Percentiles rank a stretch among this genome's conserved stretches.
Evolutionary conservation across 176 grass and related monocot species (phyloP).

Genomic region (Oryza nivara): DNA sequence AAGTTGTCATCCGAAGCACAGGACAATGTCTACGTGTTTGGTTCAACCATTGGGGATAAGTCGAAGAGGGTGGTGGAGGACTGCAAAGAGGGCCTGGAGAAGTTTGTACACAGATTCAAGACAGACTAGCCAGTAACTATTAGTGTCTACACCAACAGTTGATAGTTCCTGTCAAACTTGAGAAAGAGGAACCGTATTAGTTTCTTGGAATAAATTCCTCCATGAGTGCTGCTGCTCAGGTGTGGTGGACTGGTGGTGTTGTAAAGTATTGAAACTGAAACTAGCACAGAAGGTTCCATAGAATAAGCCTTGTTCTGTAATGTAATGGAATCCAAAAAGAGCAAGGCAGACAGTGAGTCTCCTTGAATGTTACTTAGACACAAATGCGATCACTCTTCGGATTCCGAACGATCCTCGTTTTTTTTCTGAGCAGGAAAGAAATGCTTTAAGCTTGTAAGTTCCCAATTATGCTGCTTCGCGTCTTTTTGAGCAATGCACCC

Average conservation of each 20-base stretch:
- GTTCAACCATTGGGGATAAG: conserved; percentile 30
- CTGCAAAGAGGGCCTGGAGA: conserved; percentile 76
- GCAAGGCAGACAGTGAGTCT: no score
- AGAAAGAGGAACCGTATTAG: background rate
- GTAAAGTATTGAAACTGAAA: conserved; percentile 20
- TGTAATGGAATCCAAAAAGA: no score
- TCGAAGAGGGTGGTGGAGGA: conserved; percentile 63
- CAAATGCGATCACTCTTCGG: no score
- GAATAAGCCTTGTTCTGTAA: background rate
- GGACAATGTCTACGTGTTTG: conserved; percentile 26
- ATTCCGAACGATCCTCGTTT: no score
- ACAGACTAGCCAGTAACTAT: conserved; percentile 25
- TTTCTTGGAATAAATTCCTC: conserved; percentile 43
- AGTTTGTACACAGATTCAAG: conserved; percentile 81
- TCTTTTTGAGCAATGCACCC: no score
- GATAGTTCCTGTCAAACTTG: background rate
- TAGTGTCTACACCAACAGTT: conserved; percentile 14
- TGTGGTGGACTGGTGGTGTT: background rate
- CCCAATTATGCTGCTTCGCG: no score
- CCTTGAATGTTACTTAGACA: no score
- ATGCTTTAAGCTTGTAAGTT: no score
- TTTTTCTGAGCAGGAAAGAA: no score
- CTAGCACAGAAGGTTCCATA: background rate
- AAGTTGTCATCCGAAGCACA: conserved; percentile 44
- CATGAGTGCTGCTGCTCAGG: background rate